Percentiles rank a stretch among this genome's conserved stretches.
Evolutionary conservation across 2,329 filamentous ascomycete genomes (phyloP).

Genomic region (Nemania sp.): DNA sequence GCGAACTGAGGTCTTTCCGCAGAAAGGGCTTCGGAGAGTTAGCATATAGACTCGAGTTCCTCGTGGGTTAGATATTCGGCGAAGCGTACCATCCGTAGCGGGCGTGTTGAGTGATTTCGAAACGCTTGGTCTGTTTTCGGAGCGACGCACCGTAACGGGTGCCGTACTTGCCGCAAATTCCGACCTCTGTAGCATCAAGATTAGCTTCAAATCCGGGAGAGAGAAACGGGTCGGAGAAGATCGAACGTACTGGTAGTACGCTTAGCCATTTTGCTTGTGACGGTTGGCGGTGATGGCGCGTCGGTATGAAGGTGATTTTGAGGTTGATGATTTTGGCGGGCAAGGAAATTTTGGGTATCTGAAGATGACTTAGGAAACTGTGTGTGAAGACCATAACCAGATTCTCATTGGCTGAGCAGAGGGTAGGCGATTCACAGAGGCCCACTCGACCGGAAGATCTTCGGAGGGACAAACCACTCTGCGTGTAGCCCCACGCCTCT

Average conservation of each 20-base stretch:
- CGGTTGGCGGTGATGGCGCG: constrained; percentile 17
- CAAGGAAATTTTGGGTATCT: constrained; percentile 27
- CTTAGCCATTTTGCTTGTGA: constrained; percentile 26
- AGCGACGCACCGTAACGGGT: constrained; percentile 87
- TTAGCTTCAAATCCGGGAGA: constrained; percentile 11
- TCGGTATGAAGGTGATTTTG: constrained; percentile 18
- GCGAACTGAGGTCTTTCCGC: constrained; percentile 86
- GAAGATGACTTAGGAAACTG: constrained; percentile 19
- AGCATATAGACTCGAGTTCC: constrained; percentile 2
- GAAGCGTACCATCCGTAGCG: constrained; percentile 59
- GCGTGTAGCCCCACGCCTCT: background rate
- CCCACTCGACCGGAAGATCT: constrained; percentile 12
- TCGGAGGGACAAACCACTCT: constrained; percentile 10
- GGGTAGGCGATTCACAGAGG: constrained; percentile 11
- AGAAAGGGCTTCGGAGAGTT: constrained; percentile 69
- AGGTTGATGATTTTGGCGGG: constrained; percentile 21
- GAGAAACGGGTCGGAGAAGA: background rate
- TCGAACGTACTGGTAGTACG: constrained; percentile 24
- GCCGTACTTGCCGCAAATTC: constrained; percentile 29
- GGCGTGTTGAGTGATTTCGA: constrained; percentile 99
- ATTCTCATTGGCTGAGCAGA: constrained; percentile 20
- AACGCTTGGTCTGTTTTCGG: constrained; percentile 99
- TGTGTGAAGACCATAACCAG: constrained; percentile 15
- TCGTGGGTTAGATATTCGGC: background rate
- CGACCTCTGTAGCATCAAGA: constrained; percentile 50